Conservation (phyloP, 2,329 filamentous ascomycete species). For the Talaromyces piceae region DNA sequence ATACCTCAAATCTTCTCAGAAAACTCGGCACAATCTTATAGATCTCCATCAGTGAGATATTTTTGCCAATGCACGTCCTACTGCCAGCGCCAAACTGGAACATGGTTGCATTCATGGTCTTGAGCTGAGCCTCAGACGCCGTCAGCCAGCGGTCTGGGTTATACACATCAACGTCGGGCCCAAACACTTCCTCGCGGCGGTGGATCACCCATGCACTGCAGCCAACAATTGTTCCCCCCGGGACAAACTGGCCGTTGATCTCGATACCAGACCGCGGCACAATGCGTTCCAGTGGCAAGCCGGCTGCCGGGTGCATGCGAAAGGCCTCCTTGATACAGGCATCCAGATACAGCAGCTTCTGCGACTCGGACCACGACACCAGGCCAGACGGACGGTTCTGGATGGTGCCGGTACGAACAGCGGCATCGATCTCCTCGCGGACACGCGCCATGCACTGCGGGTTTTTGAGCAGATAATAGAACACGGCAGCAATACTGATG, state of each 20-base stretch:
- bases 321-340: constrained; percentile 53
- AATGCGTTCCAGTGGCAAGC: constrained; percentile 64
- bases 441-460: constrained; percentile 29
- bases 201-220: constrained; percentile 71
- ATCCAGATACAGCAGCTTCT: constrained; percentile 61
- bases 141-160: constrained; percentile 15
- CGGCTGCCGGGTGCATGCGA: constrained; percentile 66
- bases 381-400: constrained; percentile 27
- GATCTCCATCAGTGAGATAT: constrained; percentile 23
- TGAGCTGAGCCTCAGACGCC: neutral
- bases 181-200: constrained; percentile 60
- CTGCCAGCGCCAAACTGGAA: constrained; percentile 26
- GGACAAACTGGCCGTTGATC: constrained; percentile 13
- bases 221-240: constrained; percentile 52
- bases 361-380: constrained; percentile 62
- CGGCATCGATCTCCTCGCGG: constrained; percentile 56
- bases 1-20: constrained; percentile 41
- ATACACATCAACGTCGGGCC: constrained; percentile 56
- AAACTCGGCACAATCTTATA: constrained; percentile 30
- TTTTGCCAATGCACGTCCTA: constrained; percentile 45
- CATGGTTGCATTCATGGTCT: constrained; percentile 14
- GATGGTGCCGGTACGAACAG: constrained; percentile 38
- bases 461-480: constrained; percentile 66
- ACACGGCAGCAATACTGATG: constrained; percentile 62
- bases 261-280: constrained; percentile 43